phyloP scores from a whole-genome alignment of 202 grass and related monocot genomes.

The Saccharum hybrid region DNA sequence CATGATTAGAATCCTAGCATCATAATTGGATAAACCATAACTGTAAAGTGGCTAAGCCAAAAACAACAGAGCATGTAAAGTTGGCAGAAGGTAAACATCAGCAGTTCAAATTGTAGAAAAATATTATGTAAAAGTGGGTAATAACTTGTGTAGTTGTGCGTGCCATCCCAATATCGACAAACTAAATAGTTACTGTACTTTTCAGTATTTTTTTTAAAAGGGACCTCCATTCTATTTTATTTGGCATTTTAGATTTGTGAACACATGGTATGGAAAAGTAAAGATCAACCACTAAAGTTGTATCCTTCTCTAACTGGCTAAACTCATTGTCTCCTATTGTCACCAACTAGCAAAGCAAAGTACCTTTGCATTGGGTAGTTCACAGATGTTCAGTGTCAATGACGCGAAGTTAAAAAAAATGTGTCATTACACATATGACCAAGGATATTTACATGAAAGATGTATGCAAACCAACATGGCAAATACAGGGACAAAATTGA shows the following conservation, averaged over 20 bases:
- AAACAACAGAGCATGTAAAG: background rate
- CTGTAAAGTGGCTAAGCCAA: background rate
- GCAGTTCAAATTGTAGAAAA: background rate
- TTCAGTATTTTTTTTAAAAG: background rate
- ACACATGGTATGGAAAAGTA: background rate
- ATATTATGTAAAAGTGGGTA: constrained; percentile 3
- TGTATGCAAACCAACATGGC: background rate
- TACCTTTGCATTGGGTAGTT: background rate
- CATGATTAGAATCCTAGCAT: constrained; percentile 36
- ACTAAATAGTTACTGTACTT: background rate
- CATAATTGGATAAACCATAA: background rate
- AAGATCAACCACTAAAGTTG: background rate
- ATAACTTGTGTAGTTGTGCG: background rate
- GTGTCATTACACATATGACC: background rate
- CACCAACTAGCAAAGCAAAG: background rate
- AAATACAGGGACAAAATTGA: background rate
- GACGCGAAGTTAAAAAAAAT: background rate
- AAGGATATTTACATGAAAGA: background rate
- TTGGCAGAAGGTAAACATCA: background rate
- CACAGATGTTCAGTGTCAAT: background rate
- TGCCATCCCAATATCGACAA: background rate
- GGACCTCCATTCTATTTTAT: background rate
- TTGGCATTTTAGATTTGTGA: background rate
- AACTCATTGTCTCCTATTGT: background rate
- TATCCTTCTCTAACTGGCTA: background rate